Percentiles rank a stretch among this genome's conserved stretches.
Evolutionary conservation across 306 rosid genomes (phyloP).

Genomic region (Cicer bijugum): DNA sequence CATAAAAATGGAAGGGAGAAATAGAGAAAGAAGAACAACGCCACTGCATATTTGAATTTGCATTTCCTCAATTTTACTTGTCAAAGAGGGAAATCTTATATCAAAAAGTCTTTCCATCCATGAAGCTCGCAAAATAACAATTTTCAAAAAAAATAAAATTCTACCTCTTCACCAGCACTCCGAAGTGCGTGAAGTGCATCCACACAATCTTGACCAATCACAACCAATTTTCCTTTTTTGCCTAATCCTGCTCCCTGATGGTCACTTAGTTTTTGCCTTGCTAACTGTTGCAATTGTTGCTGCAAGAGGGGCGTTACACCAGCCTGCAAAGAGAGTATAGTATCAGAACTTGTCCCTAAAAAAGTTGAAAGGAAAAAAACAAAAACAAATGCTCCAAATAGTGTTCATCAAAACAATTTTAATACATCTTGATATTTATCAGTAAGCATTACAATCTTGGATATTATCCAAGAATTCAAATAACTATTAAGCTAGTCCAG

Average conservation of each 20-base stretch:
- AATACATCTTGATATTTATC: constrained; percentile 32
- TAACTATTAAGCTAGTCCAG: constrained; percentile 10
- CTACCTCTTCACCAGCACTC: constrained; percentile 76
- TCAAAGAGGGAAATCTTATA: constrained; percentile 27
- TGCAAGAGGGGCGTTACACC: constrained; percentile 85
- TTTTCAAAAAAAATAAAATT: background rate
- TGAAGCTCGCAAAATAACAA: constrained; percentile 1
- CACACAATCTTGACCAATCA: constrained; percentile 87
- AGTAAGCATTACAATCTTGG: background rate
- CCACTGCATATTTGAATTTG: background rate
- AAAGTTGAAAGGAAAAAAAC: constrained; percentile 38
- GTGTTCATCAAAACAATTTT: background rate
- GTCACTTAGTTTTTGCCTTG: constrained; percentile 61
- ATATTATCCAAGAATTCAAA: constrained; percentile 28
- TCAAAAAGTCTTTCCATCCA: background rate
- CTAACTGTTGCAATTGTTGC: constrained; percentile 76
- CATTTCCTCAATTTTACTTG: constrained; percentile 3
- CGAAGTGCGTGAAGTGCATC: constrained; percentile 93
- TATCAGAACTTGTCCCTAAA: constrained; percentile 27
- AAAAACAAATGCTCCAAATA: constrained; percentile 1
- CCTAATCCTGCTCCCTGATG: constrained; percentile 50
- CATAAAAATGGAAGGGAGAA: background rate
- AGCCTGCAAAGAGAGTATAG: constrained; percentile 59
- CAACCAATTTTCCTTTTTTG: constrained; percentile 70
- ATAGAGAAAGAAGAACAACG: background rate